Evolutionary conservation across 768 basidiomycete genomes (phyloP), one percentile per base, ranked within the genome.

Genomic region (Leccinum sublutescens): DNA sequence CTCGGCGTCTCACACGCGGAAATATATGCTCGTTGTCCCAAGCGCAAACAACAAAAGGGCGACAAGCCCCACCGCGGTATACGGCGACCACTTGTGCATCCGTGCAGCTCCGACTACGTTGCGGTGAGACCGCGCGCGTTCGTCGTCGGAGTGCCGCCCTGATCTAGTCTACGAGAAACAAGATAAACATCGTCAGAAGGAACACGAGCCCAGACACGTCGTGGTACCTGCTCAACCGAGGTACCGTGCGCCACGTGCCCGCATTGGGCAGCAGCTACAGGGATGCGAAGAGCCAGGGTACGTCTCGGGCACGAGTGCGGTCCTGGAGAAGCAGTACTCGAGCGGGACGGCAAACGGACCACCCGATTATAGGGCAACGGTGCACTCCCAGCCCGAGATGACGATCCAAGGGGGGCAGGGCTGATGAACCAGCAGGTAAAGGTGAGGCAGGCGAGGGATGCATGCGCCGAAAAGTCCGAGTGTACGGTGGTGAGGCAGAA

Each of bases 161-260:
- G 10, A 0, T 43, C 9, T 94, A 90, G 68, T 93, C 86, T 9
- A 33, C 12, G 33, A 33, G 12, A 33, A 33, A 33, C 33, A 12
- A 12, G 11, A 33, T 33, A 1, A 12, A 5, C 1, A 33, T 33
- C 12, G 4, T 33, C 10, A 33, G 31, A 11, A 33, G 31, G 3
- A 97, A 98, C 33, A 94, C 79, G 68, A 98, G 95, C 6, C 96
- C 95, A 0, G 93, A 95, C 17, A 98, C 85, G 66, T 98, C 95
- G 70, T 97, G 94, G 0, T 95, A 96, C 47, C 79, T 82, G 54
- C 84, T 80, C 62, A 96, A 75, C 33, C 88, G 76, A 8, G 94
- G 91, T 0, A 75, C 76, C 1, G 69, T 72, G 29, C 68, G 71
- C 82, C 82, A 87, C 15, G 75, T 78, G 3, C 14, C 7, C 47